Evolutionary conservation across 768 basidiomycete genomes (phyloP).

Genomic region (Cystobasidium ongulense): DNA sequence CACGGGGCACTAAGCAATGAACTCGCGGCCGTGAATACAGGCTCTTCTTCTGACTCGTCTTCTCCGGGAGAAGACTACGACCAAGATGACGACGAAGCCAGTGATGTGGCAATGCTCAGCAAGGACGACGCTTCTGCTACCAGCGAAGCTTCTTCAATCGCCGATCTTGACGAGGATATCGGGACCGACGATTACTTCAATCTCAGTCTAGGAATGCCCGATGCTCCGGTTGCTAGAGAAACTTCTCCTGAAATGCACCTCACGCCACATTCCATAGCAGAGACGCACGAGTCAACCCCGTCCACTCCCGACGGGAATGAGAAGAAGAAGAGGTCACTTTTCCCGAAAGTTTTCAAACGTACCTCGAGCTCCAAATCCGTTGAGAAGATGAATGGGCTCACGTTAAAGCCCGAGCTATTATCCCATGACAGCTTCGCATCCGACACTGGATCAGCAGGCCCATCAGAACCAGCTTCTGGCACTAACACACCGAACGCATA

Average conservation of each 20-base stretch:
- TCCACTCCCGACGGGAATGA: conserved; percentile 1
- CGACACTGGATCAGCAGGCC: conserved; percentile 42
- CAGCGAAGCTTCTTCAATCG: conserved; percentile 19
- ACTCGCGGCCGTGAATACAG: conserved; percentile 65
- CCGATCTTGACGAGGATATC: conserved; percentile 31
- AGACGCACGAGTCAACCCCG: background rate
- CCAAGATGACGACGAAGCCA: conserved; percentile 41
- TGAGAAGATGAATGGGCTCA: background rate
- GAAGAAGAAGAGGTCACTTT: background rate
- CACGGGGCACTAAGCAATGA: conserved; percentile 44
- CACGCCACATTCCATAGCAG: background rate
- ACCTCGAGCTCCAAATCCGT: conserved; percentile 17
- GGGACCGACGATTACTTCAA: conserved; percentile 30
- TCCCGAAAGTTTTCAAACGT: conserved; percentile 30
- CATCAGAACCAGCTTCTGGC: conserved; percentile 18
- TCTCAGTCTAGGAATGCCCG: background rate
- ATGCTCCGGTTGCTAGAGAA: background rate
- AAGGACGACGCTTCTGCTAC: conserved; percentile 15
- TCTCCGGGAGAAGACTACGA: conserved; percentile 50
- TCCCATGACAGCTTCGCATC: conserved; percentile 42
- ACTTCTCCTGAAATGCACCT: background rate
- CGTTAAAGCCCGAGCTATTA: conserved; percentile 40
- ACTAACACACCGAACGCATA: conserved; percentile 21
- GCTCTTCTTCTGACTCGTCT: conserved; percentile 44
- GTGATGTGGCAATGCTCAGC: conserved; percentile 34